These are phyloP conservation scores for Ambrosia artemisiifolia DNA, from an alignment of 129 eudicot genomes.

Conservation along the genomic window DNA sequence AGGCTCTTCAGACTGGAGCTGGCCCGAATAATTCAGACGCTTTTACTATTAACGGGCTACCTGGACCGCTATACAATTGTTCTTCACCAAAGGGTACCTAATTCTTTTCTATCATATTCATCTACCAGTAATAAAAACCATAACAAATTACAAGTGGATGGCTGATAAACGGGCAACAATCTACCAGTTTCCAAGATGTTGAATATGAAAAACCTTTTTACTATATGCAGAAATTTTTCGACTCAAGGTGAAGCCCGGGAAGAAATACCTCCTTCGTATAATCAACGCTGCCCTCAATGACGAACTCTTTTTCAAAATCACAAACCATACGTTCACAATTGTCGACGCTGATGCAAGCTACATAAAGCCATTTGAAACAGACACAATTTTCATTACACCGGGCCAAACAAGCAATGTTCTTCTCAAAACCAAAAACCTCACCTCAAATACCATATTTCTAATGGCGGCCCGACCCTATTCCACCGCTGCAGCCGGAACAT, in stretches of 20 bases:
- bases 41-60: slow-evolving; percentile 61
- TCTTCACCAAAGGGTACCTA: slow-evolving; percentile 30
- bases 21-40: slow-evolving; percentile 68
- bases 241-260: slow-evolving; percentile 41
- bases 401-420: slow-evolving; percentile 51
- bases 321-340: slow-evolving; percentile 52
- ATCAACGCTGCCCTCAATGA: slow-evolving; percentile 48
- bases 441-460: slow-evolving; percentile 25
- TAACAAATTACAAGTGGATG: no score
- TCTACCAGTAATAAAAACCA: not conserved
- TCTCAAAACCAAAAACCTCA: slow-evolving; percentile 33
- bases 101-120: not conserved
- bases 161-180: no score
- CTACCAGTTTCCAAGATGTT: not conserved
- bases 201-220: not conserved
- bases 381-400: slow-evolving; percentile 32
- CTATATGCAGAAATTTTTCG: slow-evolving; percentile 31
- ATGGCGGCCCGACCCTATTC: slow-evolving; percentile 45
- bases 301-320: slow-evolving; percentile 41
- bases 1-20: slow-evolving; percentile 65
- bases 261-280: slow-evolving; percentile 36
- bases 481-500: slow-evolving; percentile 33
- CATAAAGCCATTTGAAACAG: slow-evolving; percentile 41
- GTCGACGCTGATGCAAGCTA: slow-evolving; percentile 45
- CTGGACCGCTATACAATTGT: slow-evolving; percentile 68